These are phyloP conservation scores for Jamesozyma spencerorum DNA, from an alignment of 805 yeast genomes.

Conservation along the genomic window DNA sequence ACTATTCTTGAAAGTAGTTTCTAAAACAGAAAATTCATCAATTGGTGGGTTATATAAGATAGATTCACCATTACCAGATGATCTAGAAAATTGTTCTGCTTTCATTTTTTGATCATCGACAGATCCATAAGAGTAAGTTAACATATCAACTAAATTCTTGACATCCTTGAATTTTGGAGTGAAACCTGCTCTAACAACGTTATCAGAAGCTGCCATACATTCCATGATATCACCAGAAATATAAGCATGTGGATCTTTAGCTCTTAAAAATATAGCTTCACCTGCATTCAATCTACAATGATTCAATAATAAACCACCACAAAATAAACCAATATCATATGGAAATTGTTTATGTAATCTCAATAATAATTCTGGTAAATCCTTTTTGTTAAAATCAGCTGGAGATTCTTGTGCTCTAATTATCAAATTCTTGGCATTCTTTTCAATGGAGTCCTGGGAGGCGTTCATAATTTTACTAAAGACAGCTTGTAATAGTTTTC, in stretches of 20 bases:
- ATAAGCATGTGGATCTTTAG: constrained; percentile 97
- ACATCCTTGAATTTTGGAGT: constrained; percentile 99
- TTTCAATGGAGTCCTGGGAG: constrained; percentile 46
- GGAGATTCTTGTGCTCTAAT: constrained; percentile 53
- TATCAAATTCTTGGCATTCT: constrained; percentile 57
- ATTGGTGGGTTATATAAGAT: constrained; percentile 89
- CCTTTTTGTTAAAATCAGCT: constrained; percentile 40
- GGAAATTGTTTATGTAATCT: constrained; percentile 86
- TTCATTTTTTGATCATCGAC: constrained; percentile 92
- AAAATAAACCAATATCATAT: constrained; percentile 85
- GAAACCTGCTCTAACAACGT: constrained; percentile 96
- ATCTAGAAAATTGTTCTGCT: constrained; percentile 39
- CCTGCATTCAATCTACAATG: constrained; percentile 78
- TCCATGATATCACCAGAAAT: constrained; percentile 95
- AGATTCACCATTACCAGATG: constrained; percentile 58
- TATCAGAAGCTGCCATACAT: constrained; percentile 99
- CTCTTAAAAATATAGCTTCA: constrained; percentile 93
- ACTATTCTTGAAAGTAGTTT: constrained; percentile 49
- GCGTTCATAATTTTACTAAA: constrained; percentile 83
- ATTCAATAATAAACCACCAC: constrained; percentile 89
- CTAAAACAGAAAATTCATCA: constrained; percentile 90
- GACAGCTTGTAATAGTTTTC: constrained; percentile 58
- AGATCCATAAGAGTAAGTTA: constrained; percentile 80
- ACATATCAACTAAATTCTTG: constrained; percentile 75
- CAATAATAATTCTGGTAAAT: constrained; percentile 62